Conservation (phyloP, 2,329 filamentous ascomycete species). For the Anthostomella pinea region DNA sequence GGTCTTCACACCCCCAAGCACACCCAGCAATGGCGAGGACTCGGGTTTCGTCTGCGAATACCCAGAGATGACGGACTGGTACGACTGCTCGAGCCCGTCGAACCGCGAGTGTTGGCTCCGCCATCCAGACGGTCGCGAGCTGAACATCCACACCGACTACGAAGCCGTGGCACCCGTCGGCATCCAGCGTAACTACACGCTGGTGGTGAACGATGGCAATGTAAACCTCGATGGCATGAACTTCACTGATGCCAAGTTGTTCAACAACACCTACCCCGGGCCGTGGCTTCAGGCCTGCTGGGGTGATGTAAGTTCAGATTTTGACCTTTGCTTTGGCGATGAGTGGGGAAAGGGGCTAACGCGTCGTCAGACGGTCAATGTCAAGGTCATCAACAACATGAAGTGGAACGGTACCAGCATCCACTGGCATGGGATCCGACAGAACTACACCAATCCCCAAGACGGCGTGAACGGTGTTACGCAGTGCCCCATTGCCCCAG, state of each 20-base stretch:
- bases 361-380: too few species aligned
- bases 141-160: background rate
- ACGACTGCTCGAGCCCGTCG: background rate
- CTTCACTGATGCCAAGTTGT: background rate
- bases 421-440: constrained; percentile 1
- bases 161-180: background rate
- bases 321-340: background rate
- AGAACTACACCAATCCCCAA: background rate
- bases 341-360: too few species aligned
- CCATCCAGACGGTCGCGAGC: background rate
- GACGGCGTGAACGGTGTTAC: constrained; percentile 35
- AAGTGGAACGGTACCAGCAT: background rate
- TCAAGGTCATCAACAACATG: background rate
- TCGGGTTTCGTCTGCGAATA: too few species aligned
- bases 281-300: background rate
- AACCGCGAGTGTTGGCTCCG: background rate
- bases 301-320: background rate
- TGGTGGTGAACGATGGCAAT: background rate
- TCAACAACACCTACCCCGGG: background rate
- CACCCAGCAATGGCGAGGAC: too few species aligned
- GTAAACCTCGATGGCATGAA: background rate
- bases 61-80: too few species aligned
- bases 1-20: too few species aligned
- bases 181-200: background rate
- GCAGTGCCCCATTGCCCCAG: constrained; percentile 55